Evolutionary conservation across 2,329 filamentous ascomycete species (phyloP), one percentile per base, ranked within the genome.

Genomic region (Claviceps sorghi): DNA sequence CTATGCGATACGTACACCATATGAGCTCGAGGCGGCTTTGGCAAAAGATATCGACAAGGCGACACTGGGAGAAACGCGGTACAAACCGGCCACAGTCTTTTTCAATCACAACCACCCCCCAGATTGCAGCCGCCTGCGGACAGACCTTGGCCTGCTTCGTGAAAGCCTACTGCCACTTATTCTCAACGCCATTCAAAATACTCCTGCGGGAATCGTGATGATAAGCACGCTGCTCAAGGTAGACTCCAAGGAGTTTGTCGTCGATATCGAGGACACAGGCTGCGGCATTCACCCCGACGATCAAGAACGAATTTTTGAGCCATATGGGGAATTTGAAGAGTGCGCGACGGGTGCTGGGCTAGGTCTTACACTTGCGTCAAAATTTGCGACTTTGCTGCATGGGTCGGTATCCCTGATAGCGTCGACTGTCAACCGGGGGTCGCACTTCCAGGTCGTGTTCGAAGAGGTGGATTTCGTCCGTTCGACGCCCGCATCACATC

Each of bases 111-210:
- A 21, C n/a, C 45, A 32, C 13, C 44, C 55, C 0, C 15, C n/a
- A 51, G 64, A 32, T 8, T 61, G 56, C 17, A 60, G 64, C 46
- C 61, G 63, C 9, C 53, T 72, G 4, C 58, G 59, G 1, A 60
- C 67, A 4, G 70, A 74, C 45, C 54, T 69, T 15, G 60, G 58
- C 1, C 58, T 73, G 0, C 61, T 74, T 6, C 62, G 69, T n/a
- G 68, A 73, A 40, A 69, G 69, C 42, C 52, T 74, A 0, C 65
- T 71, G 3, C 67, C 69, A 0, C 54, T 74, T 0, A 54, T 73
- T 3, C 51, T 65, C 4, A 73, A 74, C 45, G 69, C 70, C 0
- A 59, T 73, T 0, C 70, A 72, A 26, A 69, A 68, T 36, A 68
- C 70, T 7, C 45, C 45, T 21, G 45, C 29, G 9, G 45, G 45